A percentile compares a stretch with the other conserved stretches of the same genome.
These are phyloP conservation scores for Puccinia sorghi DNA, from an alignment of 1,284 basidiomycete species.

Conservation along the genomic window DNA sequence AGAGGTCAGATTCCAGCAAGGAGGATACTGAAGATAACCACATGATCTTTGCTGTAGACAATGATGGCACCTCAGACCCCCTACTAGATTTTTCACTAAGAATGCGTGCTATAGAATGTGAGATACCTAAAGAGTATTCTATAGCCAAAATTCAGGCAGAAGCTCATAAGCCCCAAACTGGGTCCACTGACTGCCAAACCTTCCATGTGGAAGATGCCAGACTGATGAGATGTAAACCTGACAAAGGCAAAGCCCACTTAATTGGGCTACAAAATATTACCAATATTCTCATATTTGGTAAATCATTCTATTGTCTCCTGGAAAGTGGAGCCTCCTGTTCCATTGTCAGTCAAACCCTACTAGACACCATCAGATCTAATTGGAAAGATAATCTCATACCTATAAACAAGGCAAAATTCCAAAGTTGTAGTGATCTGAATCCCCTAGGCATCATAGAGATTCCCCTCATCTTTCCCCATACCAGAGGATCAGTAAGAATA, in stretches of 20 bases:
- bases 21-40: not conserved
- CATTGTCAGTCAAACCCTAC: too few species aligned
- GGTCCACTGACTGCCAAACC: not conserved
- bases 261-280: too few species aligned
- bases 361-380: too few species aligned
- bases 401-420: not conserved
- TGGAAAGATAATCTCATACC: not conserved
- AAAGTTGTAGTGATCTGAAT: not conserved
- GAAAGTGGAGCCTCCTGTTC: too few species aligned
- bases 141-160: not conserved
- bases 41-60: not conserved
- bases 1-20: too few species aligned
- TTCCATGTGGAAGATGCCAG: not conserved
- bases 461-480: not conserved
- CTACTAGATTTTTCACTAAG: not conserved
- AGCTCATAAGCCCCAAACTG: not conserved
- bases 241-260: not conserved
- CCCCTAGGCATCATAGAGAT: not conserved
- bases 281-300: too few species aligned
- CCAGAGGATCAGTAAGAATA: not conserved
- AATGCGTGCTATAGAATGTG: not conserved
- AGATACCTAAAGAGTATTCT: not conserved
- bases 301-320: too few species aligned
- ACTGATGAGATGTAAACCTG: not conserved
- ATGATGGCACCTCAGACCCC: not conserved